Evolutionary conservation across 2,329 filamentous ascomycete species (phyloP).

Genomic region (Rhexocercosporidium sp.): DNA sequence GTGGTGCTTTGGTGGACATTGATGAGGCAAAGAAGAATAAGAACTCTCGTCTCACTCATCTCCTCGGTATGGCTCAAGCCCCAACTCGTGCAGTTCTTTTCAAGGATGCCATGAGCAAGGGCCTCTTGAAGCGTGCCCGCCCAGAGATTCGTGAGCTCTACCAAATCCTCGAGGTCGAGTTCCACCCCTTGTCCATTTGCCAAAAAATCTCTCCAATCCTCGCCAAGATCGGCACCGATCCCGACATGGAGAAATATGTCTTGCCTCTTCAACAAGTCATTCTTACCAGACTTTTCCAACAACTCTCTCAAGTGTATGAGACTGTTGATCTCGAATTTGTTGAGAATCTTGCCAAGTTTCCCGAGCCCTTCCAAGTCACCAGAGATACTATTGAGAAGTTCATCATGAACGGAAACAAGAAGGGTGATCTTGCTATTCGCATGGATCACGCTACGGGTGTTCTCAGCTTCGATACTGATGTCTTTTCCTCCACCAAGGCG

Average conservation of each 20-base stretch:
- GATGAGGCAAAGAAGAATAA: slow-evolving; percentile 98
- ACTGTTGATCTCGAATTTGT: slow-evolving; percentile 95
- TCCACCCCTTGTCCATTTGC: slow-evolving; percentile 98
- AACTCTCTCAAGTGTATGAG: slow-evolving; percentile 98
- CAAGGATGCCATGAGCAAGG: slow-evolving; percentile 95
- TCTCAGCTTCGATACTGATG: slow-evolving; percentile 95
- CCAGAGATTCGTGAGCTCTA: slow-evolving; percentile 97
- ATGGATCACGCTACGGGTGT: slow-evolving; percentile 95
- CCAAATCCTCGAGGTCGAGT: slow-evolving; percentile 98
- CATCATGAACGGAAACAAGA: slow-evolving; percentile 99
- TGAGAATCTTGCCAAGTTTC: slow-evolving; percentile 91
- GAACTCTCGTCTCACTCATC: slow-evolving; percentile 94
- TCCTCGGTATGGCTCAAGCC: slow-evolving; percentile 89
- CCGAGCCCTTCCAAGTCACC: slow-evolving; percentile 92
- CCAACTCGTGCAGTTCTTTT: slow-evolving; percentile 91
- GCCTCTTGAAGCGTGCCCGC: slow-evolving; percentile 87
- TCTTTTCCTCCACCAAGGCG: slow-evolving; percentile 96
- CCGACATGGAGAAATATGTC: slow-evolving; percentile 98
- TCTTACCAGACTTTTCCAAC: slow-evolving; percentile 96
- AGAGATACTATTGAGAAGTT: slow-evolving; percentile 97
- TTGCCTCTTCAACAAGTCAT: slow-evolving; percentile 97
- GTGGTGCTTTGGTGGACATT: slow-evolving; percentile 93
- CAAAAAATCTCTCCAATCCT: slow-evolving; percentile 98
- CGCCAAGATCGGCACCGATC: slow-evolving; percentile 87
- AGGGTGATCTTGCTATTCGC: slow-evolving; percentile 94